A percentile compares a stretch with the other conserved stretches of the same genome.
Conservation (phyloP, 164 flowering plant species). For the Sextonia rubra region DNA sequence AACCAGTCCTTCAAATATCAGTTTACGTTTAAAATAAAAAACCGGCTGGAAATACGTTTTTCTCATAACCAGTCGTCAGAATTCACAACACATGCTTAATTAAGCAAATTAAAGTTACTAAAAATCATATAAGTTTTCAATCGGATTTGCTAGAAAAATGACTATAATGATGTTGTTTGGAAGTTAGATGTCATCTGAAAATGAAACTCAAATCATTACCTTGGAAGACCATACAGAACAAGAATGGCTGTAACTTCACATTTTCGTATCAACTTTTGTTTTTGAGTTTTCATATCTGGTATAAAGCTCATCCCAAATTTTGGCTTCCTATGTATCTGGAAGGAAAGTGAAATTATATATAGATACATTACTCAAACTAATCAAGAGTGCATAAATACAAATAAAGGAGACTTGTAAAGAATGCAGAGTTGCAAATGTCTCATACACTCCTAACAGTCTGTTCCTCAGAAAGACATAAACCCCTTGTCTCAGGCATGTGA, state of each 20-base stretch:
- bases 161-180: no score
- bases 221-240: constrained; percentile 88
- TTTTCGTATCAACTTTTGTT: constrained; percentile 68
- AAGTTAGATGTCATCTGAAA: no score
- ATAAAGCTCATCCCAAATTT: constrained; percentile 62
- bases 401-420: background rate
- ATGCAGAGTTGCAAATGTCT: background rate
- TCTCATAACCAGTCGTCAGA: no score
- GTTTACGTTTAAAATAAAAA: no score
- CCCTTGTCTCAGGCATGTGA: constrained; percentile 99
- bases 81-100: no score
- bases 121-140: no score
- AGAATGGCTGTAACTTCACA: constrained; percentile 98
- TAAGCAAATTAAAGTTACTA: no score
- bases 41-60: no score
- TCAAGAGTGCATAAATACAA: background rate
- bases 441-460: constrained; percentile 89
- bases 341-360: background rate
- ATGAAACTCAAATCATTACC: constrained; percentile 31
- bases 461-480: constrained; percentile 94
- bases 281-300: constrained; percentile 72
- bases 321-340: constrained; percentile 66
- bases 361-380: background rate
- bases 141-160: no score
- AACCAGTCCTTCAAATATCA: no score